Conservation (phyloP, 371 early-diverging fungal genomes). For the Mucor racemosus region DNA sequence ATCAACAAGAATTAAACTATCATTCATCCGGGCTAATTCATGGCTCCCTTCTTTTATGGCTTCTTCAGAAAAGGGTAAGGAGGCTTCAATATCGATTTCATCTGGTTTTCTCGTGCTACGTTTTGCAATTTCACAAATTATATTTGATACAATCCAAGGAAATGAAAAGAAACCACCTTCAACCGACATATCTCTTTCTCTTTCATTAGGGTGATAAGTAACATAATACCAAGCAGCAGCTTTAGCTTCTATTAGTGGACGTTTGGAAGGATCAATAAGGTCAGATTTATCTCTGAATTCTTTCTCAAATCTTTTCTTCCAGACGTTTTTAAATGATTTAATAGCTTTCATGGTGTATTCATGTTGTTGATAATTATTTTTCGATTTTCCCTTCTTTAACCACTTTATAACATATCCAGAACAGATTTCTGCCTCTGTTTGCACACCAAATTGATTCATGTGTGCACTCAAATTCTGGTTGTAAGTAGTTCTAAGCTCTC, state of each 20-base stretch:
- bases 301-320: constrained; percentile 49
- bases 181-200: constrained; percentile 21
- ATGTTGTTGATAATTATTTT: constrained; percentile 52
- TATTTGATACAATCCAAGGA: constrained; percentile 65
- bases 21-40: background rate
- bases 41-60: constrained; percentile 1
- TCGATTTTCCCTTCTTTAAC: constrained; percentile 40
- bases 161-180: constrained; percentile 57
- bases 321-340: constrained; percentile 40
- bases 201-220: constrained; percentile 60
- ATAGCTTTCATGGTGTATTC: constrained; percentile 49
- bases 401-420: constrained; percentile 53
- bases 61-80: constrained; percentile 23
- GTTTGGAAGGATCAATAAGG: constrained; percentile 19
- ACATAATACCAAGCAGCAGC: constrained; percentile 83
- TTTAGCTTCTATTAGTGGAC: constrained; percentile 48
- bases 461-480: constrained; percentile 58
- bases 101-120: constrained; percentile 11
- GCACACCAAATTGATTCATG: constrained; percentile 73
- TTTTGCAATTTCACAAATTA: constrained; percentile 61
- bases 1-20: background rate
- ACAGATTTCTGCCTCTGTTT: constrained; percentile 55
- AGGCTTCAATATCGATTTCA: background rate
- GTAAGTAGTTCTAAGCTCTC: constrained; percentile 42
- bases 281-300: constrained; percentile 40